Evolutionary conservation across 768 basidiomycete species (phyloP).

Genomic region (Agaricus sinodeliciosus): DNA sequence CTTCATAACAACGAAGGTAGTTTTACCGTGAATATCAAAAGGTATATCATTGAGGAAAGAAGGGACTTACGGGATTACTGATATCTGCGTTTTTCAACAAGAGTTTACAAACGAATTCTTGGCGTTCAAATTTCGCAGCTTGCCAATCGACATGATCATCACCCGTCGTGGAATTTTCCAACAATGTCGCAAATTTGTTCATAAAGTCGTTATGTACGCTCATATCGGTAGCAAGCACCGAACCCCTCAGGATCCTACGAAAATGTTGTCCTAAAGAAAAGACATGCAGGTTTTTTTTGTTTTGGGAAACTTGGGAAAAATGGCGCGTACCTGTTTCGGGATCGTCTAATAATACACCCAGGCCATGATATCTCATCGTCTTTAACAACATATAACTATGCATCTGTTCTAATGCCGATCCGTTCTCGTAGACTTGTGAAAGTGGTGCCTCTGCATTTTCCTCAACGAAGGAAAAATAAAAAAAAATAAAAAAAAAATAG

Average conservation of each 20-base stretch:
- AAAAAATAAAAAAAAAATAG: slow-evolving; percentile 1
- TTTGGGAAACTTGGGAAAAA: background rate
- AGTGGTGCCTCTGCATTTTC: slow-evolving; percentile 92
- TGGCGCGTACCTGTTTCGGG: slow-evolving; percentile 20
- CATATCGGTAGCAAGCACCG: slow-evolving; percentile 95
- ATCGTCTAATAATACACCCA: slow-evolving; percentile 61
- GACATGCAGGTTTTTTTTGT: background rate
- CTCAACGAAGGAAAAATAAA: slow-evolving; percentile 32
- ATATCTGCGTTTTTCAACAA: slow-evolving; percentile 98
- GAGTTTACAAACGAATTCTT: slow-evolving; percentile 79
- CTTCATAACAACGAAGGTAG: no score
- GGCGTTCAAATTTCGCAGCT: slow-evolving; percentile 36
- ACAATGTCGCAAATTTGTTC: slow-evolving; percentile 46
- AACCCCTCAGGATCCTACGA: slow-evolving; percentile 69
- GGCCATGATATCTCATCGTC: slow-evolving; percentile 74
- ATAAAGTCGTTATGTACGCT: slow-evolving; percentile 84
- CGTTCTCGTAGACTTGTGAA: slow-evolving; percentile 81
- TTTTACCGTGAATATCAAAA: no score
- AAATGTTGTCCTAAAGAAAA: slow-evolving; percentile 36
- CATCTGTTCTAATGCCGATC: slow-evolving; percentile 89
- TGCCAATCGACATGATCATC: slow-evolving; percentile 15
- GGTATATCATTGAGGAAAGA: background rate
- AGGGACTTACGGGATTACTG: slow-evolving; percentile 82
- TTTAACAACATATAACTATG: slow-evolving; percentile 78
- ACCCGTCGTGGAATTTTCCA: slow-evolving; percentile 18